Base-by-base conservation (phyloP, 306 rosid genomes). In the Abrus precatorius region DNA sequence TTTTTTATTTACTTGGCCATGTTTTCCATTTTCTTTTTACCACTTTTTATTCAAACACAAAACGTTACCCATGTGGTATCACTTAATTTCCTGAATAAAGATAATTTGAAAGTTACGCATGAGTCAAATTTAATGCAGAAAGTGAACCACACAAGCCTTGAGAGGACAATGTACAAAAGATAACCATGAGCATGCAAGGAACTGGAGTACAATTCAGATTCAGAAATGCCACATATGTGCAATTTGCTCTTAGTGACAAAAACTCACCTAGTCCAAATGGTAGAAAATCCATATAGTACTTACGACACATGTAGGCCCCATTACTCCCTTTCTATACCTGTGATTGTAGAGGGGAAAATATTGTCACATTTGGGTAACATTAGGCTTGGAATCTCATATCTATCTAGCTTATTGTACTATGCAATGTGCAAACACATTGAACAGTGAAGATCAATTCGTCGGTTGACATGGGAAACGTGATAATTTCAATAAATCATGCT, bases 211-310 rank as follows among this genome's bases (percentile, higher is more conserved):
- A 80, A 71, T 40, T 53, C 60, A 73, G 74, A 45, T 65, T 76
- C 83, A 85, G 54, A 76, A 65, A 72, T 72, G 40, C 80, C 73
- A 10, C 47, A 55, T 33, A 81, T 44, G 69, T 67, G 74, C 74
- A 72, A 81, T 76, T 56, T 78, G 71, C 80, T 76, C 63, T 5
- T 32, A 41, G 81, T 77, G 83, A 76, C 83, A 85, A 75, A 80
- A 75, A 63, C 83, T 50, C 54, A 49, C 75, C 82, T 66, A 60
- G 49, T 59, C 78, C 80, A 77, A 81, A 77, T 57, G 80, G 88
- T 72, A 72, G 85, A 81, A 85, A 85, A 76, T 81, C 83, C 85
- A 77, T 57, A 32, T 32, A 72, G 88, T 77, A 77, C 88, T 59
- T 28, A 76, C 55, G 44, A 72, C 77, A 60, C 60, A 62, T 5